Conservation (phyloP, 2,329 filamentous ascomycete genomes). For the Paraconiothyrium sp. region DNA sequence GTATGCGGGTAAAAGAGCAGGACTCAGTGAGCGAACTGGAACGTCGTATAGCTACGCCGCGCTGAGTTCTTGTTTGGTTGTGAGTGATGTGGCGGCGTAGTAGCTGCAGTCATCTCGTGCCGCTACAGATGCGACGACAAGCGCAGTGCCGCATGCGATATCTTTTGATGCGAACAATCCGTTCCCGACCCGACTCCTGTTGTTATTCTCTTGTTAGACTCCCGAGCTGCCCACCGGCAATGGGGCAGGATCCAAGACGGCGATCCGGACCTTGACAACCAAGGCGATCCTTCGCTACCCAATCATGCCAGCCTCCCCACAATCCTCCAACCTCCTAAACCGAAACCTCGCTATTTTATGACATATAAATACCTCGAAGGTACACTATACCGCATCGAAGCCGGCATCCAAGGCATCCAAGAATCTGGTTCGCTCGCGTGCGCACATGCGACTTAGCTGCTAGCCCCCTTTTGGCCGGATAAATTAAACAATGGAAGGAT, state of each 20-base stretch:
- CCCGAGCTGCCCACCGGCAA: background rate
- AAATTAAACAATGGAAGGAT: slow-evolving; percentile 17
- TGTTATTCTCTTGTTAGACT: background rate
- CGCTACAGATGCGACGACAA: background rate
- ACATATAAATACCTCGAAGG: slow-evolving; percentile 1
- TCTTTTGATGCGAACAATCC: background rate
- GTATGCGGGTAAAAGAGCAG: slow-evolving; percentile 15
- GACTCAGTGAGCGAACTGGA: background rate
- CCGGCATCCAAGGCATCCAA: background rate
- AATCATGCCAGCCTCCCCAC: background rate
- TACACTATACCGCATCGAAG: background rate
- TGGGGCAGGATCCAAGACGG: slow-evolving; percentile 13
- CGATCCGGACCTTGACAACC: slow-evolving; percentile 6
- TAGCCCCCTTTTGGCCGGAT: slow-evolving; percentile 11
- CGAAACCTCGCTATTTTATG: slow-evolving; percentile 1
- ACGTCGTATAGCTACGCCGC: slow-evolving; percentile 7
- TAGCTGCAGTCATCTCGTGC: slow-evolving; percentile 3
- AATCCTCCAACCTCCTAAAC: slow-evolving; percentile 5
- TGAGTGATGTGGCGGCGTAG: slow-evolving; percentile 2
- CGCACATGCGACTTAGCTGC: slow-evolving; percentile 6
- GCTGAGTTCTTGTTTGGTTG: background rate
- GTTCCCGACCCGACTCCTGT: no score
- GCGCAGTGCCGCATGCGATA: background rate
- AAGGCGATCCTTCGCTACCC: background rate
- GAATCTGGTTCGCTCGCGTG: slow-evolving; percentile 15